phyloP scores from a whole-genome alignment of 495 filamentous ascomycete genomes.

The Tuber melanosporum region DNA sequence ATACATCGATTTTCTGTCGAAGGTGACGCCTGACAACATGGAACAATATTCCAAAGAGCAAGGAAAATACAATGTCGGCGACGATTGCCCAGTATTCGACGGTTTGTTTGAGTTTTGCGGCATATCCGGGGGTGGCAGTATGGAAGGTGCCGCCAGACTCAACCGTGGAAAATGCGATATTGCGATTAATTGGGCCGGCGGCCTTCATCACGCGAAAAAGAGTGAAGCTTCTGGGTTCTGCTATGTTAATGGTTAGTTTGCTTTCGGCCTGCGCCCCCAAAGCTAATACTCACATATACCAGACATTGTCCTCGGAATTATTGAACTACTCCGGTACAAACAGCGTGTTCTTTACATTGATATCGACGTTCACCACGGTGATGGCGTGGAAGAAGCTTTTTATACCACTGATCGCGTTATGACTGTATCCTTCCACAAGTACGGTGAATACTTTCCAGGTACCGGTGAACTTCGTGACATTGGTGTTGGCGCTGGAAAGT shows the following conservation, averaged over 20 bases:
- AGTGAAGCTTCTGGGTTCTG: conserved; percentile 91
- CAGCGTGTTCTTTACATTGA: conserved; percentile 94
- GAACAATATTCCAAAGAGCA: conserved; percentile 87
- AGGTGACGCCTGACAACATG: conserved; percentile 97
- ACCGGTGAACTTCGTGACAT: conserved; percentile 96
- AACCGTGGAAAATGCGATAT: conserved; percentile 82
- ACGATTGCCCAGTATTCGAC: conserved; percentile 95
- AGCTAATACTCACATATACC: conserved; percentile 2
- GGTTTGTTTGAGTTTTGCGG: conserved; percentile 92
- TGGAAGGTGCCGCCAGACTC: conserved; percentile 87
- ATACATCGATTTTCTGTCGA: conserved; percentile 86
- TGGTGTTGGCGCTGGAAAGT: conserved; percentile 83
- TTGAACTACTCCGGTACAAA: conserved; percentile 79
- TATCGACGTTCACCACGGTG: conserved; percentile 96
- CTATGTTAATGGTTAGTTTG: conserved; percentile 65
- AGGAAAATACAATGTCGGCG: conserved; percentile 79
- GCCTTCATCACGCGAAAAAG: conserved; percentile 95
- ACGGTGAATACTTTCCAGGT: conserved; percentile 96
- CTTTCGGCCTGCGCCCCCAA: neutral
- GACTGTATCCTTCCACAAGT: conserved; percentile 96
- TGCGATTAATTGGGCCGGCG: conserved; percentile 98
- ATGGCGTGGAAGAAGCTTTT: conserved; percentile 95
- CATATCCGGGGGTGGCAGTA: conserved; percentile 79
- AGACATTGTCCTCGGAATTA: conserved; percentile 92
- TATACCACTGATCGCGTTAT: conserved; percentile 93